A percentile compares a stretch with the other conserved stretches of the same genome.
Evolutionary conservation across 345 rosid genomes (phyloP).

Genomic region (Eucalyptus shirleyi): DNA sequence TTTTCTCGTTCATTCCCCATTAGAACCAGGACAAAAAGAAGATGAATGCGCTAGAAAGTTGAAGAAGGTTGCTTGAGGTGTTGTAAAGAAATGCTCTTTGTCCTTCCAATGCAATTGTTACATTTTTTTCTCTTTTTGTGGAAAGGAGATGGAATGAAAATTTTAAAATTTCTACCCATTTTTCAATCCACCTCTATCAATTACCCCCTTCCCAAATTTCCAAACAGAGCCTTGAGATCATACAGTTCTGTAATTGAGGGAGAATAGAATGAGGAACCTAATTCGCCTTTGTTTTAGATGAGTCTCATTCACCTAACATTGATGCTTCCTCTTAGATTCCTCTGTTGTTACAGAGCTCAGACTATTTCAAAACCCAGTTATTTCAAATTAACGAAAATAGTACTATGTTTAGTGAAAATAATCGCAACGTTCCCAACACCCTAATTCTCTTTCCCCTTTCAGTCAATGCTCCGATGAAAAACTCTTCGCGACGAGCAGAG

Average conservation of each 20-base stretch:
- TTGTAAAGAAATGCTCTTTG: not conserved
- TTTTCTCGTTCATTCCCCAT: not conserved
- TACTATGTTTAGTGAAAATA: not conserved
- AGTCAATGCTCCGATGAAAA: not conserved
- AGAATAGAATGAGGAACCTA: not conserved
- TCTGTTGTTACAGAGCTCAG: not conserved
- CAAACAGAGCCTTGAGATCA: not conserved
- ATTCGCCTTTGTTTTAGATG: not conserved
- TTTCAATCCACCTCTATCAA: not conserved
- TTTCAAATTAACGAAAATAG: not conserved
- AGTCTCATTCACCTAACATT: not conserved
- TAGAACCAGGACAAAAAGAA: not conserved
- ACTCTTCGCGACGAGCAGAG: not conserved
- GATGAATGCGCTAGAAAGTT: not conserved
- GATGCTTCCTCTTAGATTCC: not conserved
- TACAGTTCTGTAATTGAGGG: not conserved
- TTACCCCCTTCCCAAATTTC: not conserved
- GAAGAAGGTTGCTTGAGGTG: not conserved
- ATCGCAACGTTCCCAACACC: no score
- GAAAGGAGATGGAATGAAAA: not conserved
- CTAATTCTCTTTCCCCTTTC: not conserved
- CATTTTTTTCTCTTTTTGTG: not conserved
- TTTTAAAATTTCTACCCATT: not conserved
- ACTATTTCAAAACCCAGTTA: not conserved
- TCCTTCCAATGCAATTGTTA: not conserved